Base-by-base conservation (phyloP, 148 eudicot genomes). In the Cornus suecica region DNA sequence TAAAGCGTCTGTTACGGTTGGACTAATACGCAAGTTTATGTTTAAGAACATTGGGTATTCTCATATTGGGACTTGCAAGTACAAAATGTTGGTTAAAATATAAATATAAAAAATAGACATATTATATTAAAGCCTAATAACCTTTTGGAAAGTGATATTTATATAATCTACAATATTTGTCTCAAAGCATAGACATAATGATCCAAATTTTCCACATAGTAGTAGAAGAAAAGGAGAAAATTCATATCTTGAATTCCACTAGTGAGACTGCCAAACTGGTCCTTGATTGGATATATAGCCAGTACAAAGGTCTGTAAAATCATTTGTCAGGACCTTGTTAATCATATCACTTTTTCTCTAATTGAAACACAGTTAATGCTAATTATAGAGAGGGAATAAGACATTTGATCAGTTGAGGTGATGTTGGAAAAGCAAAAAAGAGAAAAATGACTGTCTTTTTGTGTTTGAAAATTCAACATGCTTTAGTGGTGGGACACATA, bases 371-470 rank as follows among this genome's bases (percentile, higher is more conserved):
- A 68, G 18, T 68, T 14, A 68, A n/a, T 14, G 25, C 42, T 34
- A 65, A 65, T 58, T 58, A 58, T 58, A 58, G 20, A 58, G 20
- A 58, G 68, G 42, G 29, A 73, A 27, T 24, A 1, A 73, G 76
- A 62, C 56, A 34, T 20, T 58, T 52, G 42, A n/a, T n/a, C n/a
- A 37, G 3, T 2, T 11, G 66, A 72, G 75, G 45, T 62, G 76
- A 24, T 48, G 18, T 26, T 74, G 76, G 76, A 65, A 65, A 64
- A 74, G 54, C 24, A 41, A 62, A 62, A 63, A 42, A 32, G 14
- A 45, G 45, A 56, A 27, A 9, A 45, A n/a, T 20, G 62, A 74
- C 15, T 27, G 58, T 7, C 58, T 74, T 41, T 63, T 18, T 27
- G 76, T 63, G 9, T 74, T 73, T 42, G 34, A 74, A 74, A 26